Evolutionary conservation across 1,284 basidiomycete species (phyloP).

Genomic region (Ganoderma leucocontextum): DNA sequence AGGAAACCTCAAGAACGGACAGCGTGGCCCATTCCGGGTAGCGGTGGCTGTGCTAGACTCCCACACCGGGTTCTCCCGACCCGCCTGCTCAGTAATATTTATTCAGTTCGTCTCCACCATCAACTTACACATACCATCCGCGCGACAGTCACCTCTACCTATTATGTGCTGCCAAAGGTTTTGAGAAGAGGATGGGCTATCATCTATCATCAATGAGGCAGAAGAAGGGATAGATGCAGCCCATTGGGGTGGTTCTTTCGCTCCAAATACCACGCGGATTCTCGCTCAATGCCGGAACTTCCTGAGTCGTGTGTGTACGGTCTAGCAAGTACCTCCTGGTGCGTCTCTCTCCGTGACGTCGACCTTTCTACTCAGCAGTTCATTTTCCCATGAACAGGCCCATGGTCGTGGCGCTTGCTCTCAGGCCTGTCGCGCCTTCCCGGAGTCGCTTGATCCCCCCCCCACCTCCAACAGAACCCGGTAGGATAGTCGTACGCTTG

Average conservation of each 20-base stretch:
- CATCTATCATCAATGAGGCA: not conserved
- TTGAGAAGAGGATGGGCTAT: not conserved
- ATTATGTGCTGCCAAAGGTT: not conserved
- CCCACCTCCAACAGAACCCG: not conserved
- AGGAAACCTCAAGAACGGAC: too few species aligned
- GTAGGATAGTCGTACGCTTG: not conserved
- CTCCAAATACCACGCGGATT: not conserved
- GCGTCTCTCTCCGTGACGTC: not conserved
- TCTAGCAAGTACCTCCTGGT: not conserved
- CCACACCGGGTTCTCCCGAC: not conserved
- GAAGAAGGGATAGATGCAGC: not conserved
- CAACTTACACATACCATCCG: not conserved
- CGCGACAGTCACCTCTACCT: not conserved
- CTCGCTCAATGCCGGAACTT: not conserved
- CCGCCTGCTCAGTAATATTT: too few species aligned
- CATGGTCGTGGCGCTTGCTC: not conserved
- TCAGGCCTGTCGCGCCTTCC: not conserved
- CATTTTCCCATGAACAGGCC: not conserved
- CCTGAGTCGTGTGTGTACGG: not conserved
- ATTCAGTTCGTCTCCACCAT: too few species aligned
- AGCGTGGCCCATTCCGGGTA: too few species aligned
- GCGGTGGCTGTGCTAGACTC: not conserved
- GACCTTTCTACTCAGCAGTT: not conserved
- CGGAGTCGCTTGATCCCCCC: not conserved
- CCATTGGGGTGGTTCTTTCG: not conserved